Conservation (phyloP, 805 yeast genomes). For the Saccharomycopsis sp. region DNA sequence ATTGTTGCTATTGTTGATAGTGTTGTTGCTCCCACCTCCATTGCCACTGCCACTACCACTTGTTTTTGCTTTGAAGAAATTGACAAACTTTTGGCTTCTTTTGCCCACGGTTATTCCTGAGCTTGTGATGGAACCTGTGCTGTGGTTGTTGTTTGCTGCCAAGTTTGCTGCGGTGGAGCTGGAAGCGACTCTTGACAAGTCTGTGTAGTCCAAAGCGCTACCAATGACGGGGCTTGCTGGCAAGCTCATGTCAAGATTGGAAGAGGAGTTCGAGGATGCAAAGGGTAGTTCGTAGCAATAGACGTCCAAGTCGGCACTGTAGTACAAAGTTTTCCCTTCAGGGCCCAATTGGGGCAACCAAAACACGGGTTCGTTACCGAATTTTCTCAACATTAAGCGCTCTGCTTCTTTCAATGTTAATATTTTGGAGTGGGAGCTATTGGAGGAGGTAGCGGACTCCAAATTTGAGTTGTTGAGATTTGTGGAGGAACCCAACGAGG, state of each 20-base stretch:
- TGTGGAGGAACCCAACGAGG: background rate
- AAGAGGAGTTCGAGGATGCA: background rate
- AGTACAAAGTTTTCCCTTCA: conserved; percentile 47
- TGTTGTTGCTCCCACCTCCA: too few relatives aligned
- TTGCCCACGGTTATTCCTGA: too few relatives aligned
- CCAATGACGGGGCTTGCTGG: too few relatives aligned
- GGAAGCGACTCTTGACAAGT: background rate
- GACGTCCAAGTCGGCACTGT: conserved; percentile 50
- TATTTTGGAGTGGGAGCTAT: conserved; percentile 6
- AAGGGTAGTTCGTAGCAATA: conserved; percentile 53
- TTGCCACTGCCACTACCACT: too few relatives aligned
- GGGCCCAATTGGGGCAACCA: conserved; percentile 59
- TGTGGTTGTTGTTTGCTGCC: too few relatives aligned
- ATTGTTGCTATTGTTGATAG: too few relatives aligned
- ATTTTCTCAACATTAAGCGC: conserved; percentile 1
- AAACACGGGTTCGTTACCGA: conserved; percentile 6
- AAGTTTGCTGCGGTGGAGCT: conserved; percentile 1
- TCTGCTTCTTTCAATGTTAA: conserved; percentile 15
- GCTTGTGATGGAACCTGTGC: too few relatives aligned
- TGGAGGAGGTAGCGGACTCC: background rate
- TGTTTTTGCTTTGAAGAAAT: conserved; percentile 13
- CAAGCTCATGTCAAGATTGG: background rate
- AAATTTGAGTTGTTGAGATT: background rate
- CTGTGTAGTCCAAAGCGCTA: too few relatives aligned
- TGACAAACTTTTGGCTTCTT: conserved; percentile 12